Conservation (phyloP, 805 yeast species). For the Candida endomychidarum region DNA sequence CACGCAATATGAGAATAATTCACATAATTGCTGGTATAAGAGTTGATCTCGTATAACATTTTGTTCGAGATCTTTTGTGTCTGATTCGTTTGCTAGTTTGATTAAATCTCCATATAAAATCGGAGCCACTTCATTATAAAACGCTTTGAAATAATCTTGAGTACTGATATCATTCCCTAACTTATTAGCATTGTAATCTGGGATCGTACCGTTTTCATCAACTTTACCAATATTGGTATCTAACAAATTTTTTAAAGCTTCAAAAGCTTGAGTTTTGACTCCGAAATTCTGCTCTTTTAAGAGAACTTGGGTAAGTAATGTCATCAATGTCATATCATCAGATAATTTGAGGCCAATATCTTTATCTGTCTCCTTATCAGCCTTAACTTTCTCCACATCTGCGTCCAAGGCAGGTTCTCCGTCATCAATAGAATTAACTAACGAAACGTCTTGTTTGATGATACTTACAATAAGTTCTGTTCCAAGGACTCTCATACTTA, state of each 20-base stretch:
- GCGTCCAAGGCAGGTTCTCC: constrained; percentile 26
- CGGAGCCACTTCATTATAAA: constrained; percentile 65
- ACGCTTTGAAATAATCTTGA: constrained; percentile 51
- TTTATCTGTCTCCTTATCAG: constrained; percentile 6
- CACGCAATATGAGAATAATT: constrained; percentile 65
- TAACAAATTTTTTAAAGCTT: constrained; percentile 72
- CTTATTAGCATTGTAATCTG: constrained; percentile 7
- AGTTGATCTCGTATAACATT: constrained; percentile 34
- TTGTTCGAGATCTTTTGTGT: constrained; percentile 4
- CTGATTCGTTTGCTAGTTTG: constrained; percentile 20
- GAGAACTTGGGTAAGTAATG: constrained; percentile 57
- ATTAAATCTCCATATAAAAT: constrained; percentile 51
- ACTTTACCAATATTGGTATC: constrained; percentile 49
- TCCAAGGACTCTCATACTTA: constrained; percentile 61
- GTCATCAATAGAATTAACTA: constrained; percentile 46
- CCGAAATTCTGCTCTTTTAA: constrained; percentile 67
- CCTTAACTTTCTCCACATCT: constrained; percentile 9
- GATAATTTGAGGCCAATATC: constrained; percentile 36
- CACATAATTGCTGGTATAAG: constrained; percentile 61
- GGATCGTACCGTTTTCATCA: constrained; percentile 14
- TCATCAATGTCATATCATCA: constrained; percentile 59
- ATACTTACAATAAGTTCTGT: constrained; percentile 78
- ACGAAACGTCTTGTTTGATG: constrained; percentile 77
- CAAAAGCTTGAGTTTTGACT: constrained; percentile 76
- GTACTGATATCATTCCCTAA: constrained; percentile 32